Conservation (phyloP, 176 grass and related monocot species). For the Lolium perenne region DNA sequence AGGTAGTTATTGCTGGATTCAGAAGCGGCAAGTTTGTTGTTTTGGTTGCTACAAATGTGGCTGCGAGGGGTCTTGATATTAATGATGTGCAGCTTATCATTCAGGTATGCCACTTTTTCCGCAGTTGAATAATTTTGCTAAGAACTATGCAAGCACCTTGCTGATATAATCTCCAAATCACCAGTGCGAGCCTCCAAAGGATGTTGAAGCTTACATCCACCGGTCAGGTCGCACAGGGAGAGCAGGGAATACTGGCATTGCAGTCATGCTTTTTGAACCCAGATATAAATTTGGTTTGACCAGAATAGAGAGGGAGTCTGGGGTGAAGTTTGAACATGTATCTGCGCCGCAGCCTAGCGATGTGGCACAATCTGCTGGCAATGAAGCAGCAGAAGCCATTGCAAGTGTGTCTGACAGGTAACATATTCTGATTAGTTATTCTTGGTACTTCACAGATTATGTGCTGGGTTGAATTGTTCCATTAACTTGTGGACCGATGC, state of each 20-base stretch:
- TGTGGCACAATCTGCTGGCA: conserved; percentile 90
- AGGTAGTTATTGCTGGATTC: conserved; percentile 96
- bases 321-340: conserved; percentile 89
- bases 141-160: background rate
- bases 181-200: conserved; percentile 94
- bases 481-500: conserved; percentile 13
- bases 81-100: conserved; percentile 98
- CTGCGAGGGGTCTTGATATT: conserved; percentile 91
- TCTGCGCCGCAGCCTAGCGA: conserved; percentile 89
- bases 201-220: conserved; percentile 99
- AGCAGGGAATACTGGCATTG: conserved; percentile 88
- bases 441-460: background rate
- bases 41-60: conserved; percentile 98
- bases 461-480: background rate
- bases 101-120: conserved; percentile 60
- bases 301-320: conserved; percentile 88
- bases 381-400: conserved; percentile 91
- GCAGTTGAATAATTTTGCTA: background rate
- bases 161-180: conserved; percentile 37
- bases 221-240: conserved; percentile 94
- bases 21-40: conserved; percentile 82
- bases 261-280: conserved; percentile 89
- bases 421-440: background rate
- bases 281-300: conserved; percentile 61
- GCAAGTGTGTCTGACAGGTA: conserved; percentile 90